Conservation (phyloP, 805 yeast species). For the Saturnispora besseyi region DNA sequence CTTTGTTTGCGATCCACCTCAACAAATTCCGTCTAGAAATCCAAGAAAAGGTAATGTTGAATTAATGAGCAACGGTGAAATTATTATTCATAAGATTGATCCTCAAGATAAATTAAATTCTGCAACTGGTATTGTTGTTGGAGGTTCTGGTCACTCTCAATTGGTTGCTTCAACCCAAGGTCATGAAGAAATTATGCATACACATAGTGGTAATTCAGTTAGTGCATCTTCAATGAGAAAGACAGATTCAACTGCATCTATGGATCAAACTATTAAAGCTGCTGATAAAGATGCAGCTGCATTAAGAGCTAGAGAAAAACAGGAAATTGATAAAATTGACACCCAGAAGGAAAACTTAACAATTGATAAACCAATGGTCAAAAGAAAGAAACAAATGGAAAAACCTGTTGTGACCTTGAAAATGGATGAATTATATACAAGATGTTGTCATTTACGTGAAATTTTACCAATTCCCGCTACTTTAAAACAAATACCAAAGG, state of each 20-base stretch:
- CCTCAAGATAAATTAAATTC: slow-evolving; percentile 27
- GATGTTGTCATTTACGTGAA: slow-evolving; percentile 90
- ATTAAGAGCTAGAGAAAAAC: slow-evolving; percentile 20
- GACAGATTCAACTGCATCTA: slow-evolving; percentile 13
- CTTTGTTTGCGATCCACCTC: slow-evolving; percentile 78
- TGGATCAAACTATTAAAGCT: slow-evolving; percentile 23
- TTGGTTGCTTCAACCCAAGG: slow-evolving; percentile 22
- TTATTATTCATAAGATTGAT: slow-evolving; percentile 27
- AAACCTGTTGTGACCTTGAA: slow-evolving; percentile 31
- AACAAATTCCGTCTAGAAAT: slow-evolving; percentile 80
- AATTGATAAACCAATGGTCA: slow-evolving; percentile 65
- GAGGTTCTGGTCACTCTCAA: slow-evolving; percentile 63
- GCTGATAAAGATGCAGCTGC: slow-evolving; percentile 27
- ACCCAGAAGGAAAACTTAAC: slow-evolving; percentile 28
- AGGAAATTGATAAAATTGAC: slow-evolving; percentile 18
- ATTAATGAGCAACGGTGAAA: slow-evolving; percentile 26
- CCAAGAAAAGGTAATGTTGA: slow-evolving; percentile 74
- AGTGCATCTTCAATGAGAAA: slow-evolving; percentile 15
- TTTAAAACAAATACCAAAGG: slow-evolving; percentile 68
- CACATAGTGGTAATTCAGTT: slow-evolving; percentile 17
- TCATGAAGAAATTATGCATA: slow-evolving; percentile 12
- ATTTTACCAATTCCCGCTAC: slow-evolving; percentile 90
- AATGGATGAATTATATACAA: slow-evolving; percentile 71
- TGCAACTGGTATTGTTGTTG: slow-evolving; percentile 69
- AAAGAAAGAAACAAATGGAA: slow-evolving; percentile 28